phyloP scores from a whole-genome alignment of 768 basidiomycete species.

The Boletus rubescentipes region DNA sequence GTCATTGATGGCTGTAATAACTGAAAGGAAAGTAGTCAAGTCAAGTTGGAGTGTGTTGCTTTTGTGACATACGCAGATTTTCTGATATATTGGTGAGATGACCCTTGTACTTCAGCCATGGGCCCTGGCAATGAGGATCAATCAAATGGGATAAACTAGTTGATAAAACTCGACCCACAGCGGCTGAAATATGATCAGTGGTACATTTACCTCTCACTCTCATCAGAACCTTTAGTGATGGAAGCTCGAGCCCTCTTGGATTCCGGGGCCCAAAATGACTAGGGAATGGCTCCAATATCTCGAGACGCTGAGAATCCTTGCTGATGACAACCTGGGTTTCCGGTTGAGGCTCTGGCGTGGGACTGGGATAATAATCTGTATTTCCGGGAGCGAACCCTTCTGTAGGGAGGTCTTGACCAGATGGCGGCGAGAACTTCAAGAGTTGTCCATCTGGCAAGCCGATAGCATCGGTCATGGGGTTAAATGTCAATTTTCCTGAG shows the following conservation, averaged over 20 bases:
- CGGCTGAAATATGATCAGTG: constrained; percentile 97
- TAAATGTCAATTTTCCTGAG: constrained; percentile 90
- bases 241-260: constrained; percentile 67
- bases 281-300: constrained; percentile 81
- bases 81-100: constrained; percentile 96
- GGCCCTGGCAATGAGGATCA: constrained; percentile 54
- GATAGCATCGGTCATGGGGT: constrained; percentile 82
- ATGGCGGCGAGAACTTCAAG: constrained; percentile 85
- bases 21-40: constrained; percentile 37
- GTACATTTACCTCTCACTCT: constrained; percentile 98
- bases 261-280: constrained; percentile 65
- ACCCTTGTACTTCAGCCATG: constrained; percentile 99
- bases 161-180: constrained; percentile 49
- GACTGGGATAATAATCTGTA: constrained; percentile 71
- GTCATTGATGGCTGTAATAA: constrained; percentile 94
- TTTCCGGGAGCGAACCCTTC: constrained; percentile 79
- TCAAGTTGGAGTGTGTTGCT: not conserved
- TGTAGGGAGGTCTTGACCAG: constrained; percentile 80
- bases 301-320: constrained; percentile 79
- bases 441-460: constrained; percentile 62
- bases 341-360: constrained; percentile 72
- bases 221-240: constrained; percentile 80
- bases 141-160: not conserved
- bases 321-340: constrained; percentile 76
- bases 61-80: constrained; percentile 70